Evolutionary conservation across 208 protist species (phyloP).

Genomic region (Hexamita inflata): DNA sequence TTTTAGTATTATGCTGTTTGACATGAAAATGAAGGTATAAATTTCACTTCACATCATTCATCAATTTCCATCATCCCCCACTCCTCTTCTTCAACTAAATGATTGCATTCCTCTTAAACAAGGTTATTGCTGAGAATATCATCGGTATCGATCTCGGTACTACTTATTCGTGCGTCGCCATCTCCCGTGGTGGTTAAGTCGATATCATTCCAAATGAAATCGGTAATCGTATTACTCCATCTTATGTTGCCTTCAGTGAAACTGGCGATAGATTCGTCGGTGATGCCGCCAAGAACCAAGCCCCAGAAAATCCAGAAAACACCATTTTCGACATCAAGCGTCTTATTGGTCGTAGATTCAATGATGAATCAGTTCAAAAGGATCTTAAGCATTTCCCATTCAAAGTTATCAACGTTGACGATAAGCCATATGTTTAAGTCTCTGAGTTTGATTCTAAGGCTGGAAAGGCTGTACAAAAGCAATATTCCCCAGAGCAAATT

Average conservation of each 20-base stretch:
- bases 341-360: slow-evolving; percentile 62
- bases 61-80: too few relatives aligned
- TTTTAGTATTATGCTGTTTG: too few relatives aligned
- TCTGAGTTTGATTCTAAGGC: neutral
- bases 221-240: slow-evolving; percentile 53
- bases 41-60: too few relatives aligned
- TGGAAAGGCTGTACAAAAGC: neutral
- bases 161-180: slow-evolving; percentile 34
- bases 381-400: slow-evolving; percentile 62
- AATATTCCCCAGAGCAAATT: neutral
- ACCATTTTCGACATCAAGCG: slow-evolving; percentile 78
- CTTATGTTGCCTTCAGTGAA: slow-evolving; percentile 71
- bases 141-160: slow-evolving; percentile 44
- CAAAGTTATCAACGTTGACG: slow-evolving; percentile 59
- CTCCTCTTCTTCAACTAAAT: too few relatives aligned
- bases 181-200: slow-evolving; percentile 25
- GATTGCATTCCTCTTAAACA: too few relatives aligned
- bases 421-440: slow-evolving; percentile 50
- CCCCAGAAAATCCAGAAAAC: slow-evolving; percentile 65
- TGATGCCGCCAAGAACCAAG: slow-evolving; percentile 63
- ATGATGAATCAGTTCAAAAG: slow-evolving; percentile 41
- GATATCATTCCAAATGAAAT: slow-evolving; percentile 69
- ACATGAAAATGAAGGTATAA: too few relatives aligned
- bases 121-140: slow-evolving; percentile 4
- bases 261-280: slow-evolving; percentile 58